Conservation (phyloP, 2,329 filamentous ascomycete species). For the Paecilomyces dactylethromorphus region DNA sequence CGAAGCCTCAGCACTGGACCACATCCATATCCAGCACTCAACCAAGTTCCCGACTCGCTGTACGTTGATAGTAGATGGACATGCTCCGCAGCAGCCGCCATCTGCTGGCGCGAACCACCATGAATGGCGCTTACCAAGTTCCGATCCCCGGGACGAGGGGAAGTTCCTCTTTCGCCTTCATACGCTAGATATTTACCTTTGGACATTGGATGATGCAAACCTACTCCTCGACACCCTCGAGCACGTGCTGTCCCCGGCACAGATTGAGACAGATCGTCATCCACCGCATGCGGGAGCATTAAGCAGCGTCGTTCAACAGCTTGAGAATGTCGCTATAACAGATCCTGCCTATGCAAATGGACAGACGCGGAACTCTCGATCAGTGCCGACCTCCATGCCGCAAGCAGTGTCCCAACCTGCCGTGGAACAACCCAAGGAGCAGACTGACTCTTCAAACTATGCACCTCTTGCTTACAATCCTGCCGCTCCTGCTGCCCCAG, state of each 20-base stretch:
- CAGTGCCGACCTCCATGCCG: slow-evolving; percentile 15
- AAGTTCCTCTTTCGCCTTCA: slow-evolving; percentile 50
- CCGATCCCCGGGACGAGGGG: slow-evolving; percentile 46
- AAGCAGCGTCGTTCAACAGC: slow-evolving; percentile 57
- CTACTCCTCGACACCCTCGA: slow-evolving; percentile 45
- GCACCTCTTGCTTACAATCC: slow-evolving; percentile 59
- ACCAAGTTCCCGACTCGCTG: slow-evolving; percentile 55
- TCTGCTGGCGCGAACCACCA: slow-evolving; percentile 22
- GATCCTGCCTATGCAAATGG: slow-evolving; percentile 43
- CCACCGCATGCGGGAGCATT: slow-evolving; percentile 36
- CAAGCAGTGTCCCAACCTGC: slow-evolving; percentile 12
- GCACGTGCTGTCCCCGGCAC: slow-evolving; percentile 26
- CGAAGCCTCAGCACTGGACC: slow-evolving; percentile 40
- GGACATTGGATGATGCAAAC: slow-evolving; percentile 53
- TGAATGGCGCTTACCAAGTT: slow-evolving; percentile 53
- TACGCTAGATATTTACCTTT: slow-evolving; percentile 58
- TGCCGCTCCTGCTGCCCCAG: slow-evolving; percentile 58
- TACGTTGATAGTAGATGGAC: slow-evolving; percentile 49
- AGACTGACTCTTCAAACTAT: slow-evolving; percentile 25
- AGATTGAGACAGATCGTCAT: slow-evolving; percentile 46
- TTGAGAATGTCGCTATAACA: slow-evolving; percentile 56
- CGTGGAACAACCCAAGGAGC: slow-evolving; percentile 3
- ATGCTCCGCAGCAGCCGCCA: slow-evolving; percentile 18
- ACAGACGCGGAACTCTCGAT: slow-evolving; percentile 33
- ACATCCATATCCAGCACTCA: slow-evolving; percentile 48